phyloP scores from a whole-genome alignment of 805 yeast species.

The Ogataea pini region DNA sequence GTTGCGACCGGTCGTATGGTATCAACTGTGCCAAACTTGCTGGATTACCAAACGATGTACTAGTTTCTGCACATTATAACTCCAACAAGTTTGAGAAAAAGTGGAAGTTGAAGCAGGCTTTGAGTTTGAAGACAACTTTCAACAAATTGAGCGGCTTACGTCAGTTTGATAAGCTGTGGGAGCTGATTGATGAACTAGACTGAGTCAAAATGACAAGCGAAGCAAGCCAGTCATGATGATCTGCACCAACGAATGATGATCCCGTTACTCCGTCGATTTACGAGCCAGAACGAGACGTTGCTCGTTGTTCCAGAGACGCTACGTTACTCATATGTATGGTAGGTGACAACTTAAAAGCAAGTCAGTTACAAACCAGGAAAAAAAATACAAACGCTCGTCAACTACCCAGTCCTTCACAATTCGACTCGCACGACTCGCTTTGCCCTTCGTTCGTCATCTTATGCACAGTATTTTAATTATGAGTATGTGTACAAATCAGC shows the following conservation, averaged over 20 bases:
- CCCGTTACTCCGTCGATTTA: too few species aligned
- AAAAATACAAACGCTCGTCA: too few species aligned
- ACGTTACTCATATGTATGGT: too few species aligned
- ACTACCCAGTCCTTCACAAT: too few species aligned
- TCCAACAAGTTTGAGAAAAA: conserved; percentile 32
- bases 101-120: conserved; percentile 22
- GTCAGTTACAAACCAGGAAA: too few species aligned
- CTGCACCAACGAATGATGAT: too few species aligned
- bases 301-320: too few species aligned
- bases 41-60: conserved; percentile 49
- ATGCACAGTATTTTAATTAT: neutral
- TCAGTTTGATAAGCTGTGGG: conserved; percentile 18
- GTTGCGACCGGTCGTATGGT: conserved; percentile 71
- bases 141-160: neutral
- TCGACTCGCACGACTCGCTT: neutral
- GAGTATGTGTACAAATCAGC: conserved; percentile 1
- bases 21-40: conserved; percentile 83
- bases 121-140: conserved; percentile 12
- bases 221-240: too few species aligned
- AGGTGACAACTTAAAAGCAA: too few species aligned
- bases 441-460: neutral
- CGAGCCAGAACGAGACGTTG: too few species aligned
- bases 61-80: conserved; percentile 44
- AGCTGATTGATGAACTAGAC: conserved; percentile 25
- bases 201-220: too few species aligned